These are phyloP conservation scores for Evansstolkia leycettana DNA, from an alignment of 495 filamentous ascomycete species.

Conservation along the genomic window DNA sequence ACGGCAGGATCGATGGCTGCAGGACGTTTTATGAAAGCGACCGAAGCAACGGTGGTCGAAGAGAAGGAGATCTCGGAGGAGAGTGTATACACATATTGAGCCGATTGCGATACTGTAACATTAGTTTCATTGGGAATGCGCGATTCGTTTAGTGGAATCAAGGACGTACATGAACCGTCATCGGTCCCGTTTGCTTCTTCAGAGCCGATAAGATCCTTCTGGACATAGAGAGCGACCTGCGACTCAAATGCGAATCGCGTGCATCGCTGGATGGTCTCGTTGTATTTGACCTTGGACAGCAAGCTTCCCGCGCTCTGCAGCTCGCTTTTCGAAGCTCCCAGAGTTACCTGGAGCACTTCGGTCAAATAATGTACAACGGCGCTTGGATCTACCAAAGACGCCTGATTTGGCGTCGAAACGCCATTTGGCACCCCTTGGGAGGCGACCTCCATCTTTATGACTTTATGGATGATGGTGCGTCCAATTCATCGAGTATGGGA, in stretches of 20 bases:
- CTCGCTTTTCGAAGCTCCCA: conserved; percentile 73
- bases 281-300: conserved; percentile 54
- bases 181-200: conserved; percentile 37
- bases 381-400: conserved; percentile 41
- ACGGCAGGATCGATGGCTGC: conserved; percentile 69
- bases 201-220: conserved; percentile 60
- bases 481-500: conserved; percentile 18
- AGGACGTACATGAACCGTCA: conserved; percentile 30
- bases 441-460: conserved; percentile 37
- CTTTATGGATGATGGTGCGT: conserved; percentile 12
- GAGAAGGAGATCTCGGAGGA: conserved; percentile 71
- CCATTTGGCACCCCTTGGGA: conserved; percentile 35
- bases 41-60: conserved; percentile 64
- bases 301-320: conserved; percentile 71
- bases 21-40: conserved; percentile 82
- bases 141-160: no score
- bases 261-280: conserved; percentile 77
- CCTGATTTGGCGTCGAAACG: conserved; percentile 24
- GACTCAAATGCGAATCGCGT: conserved; percentile 79
- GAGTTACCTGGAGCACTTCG: conserved; percentile 65
- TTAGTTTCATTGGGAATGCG: no score
- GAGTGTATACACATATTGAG: conserved; percentile 60
- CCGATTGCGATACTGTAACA: conserved; percentile 10
- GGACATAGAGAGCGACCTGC: conserved; percentile 78
- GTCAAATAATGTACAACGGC: conserved; percentile 67